phyloP scores from a whole-genome alignment of 768 basidiomycete genomes.

The Suillus spraguei region DNA sequence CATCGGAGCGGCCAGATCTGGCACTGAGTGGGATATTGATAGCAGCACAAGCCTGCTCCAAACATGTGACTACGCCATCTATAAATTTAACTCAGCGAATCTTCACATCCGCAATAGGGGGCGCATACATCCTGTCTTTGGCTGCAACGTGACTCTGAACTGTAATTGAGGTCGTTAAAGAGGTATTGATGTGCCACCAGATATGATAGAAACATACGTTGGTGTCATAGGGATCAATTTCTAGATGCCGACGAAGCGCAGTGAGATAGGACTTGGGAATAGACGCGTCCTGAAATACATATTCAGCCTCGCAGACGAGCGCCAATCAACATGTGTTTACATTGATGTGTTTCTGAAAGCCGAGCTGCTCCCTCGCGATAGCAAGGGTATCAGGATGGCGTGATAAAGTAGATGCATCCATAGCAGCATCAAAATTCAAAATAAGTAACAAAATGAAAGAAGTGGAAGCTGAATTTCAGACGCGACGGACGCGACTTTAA shows the following conservation, averaged over 20 bases:
- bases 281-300: constrained; percentile 1
- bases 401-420: background rate
- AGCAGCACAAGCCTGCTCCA: constrained; percentile 47
- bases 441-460: background rate
- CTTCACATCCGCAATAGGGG: constrained; percentile 8
- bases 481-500: constrained; percentile 13
- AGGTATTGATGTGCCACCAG: background rate
- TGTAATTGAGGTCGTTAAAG: constrained; percentile 19
- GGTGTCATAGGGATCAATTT: constrained; percentile 22
- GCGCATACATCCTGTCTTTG: constrained; percentile 42
- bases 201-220: constrained; percentile 17
- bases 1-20: constrained; percentile 36
- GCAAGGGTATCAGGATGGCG: constrained; percentile 2
- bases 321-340: constrained; percentile 15
- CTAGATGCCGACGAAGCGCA: constrained; percentile 26
- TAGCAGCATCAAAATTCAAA: background rate
- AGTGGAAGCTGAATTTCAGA: background rate
- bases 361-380: constrained; percentile 21
- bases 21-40: constrained; percentile 35
- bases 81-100: constrained; percentile 10
- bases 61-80: constrained; percentile 48
- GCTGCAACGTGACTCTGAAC: constrained; percentile 42
- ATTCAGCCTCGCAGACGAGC: background rate
- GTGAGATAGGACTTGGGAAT: constrained; percentile 23
- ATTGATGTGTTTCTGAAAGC: constrained; percentile 6